Percentiles rank a stretch among this genome's conserved stretches.
phyloP scores from a whole-genome alignment of 2,329 filamentous ascomycete genomes.

The Aspergillus novofumigatus region DNA sequence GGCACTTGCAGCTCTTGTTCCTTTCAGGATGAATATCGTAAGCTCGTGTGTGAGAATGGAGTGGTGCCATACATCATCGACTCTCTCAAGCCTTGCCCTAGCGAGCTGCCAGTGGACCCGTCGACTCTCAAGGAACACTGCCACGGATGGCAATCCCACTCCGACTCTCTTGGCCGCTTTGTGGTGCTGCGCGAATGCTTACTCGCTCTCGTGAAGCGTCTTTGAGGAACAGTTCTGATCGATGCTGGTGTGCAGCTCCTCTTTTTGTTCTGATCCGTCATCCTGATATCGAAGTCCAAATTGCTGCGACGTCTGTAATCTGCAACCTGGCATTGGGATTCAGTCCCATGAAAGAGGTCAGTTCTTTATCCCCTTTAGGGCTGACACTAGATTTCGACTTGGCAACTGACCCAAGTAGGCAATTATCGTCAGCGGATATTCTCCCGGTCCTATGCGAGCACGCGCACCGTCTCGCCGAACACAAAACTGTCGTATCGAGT shows the following conservation, averaged over 20 bases:
- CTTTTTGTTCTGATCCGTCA: slow-evolving; percentile 72
- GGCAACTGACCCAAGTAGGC: slow-evolving; percentile 46
- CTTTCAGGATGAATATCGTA: slow-evolving; percentile 78
- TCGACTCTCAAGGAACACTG: slow-evolving; percentile 31
- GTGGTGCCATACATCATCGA: slow-evolving; percentile 77
- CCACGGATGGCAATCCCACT: slow-evolving; percentile 70
- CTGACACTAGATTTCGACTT: background rate
- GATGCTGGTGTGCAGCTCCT: slow-evolving; percentile 79
- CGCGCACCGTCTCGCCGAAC: slow-evolving; percentile 74
- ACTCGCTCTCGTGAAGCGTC: slow-evolving; percentile 79
- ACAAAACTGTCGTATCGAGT: slow-evolving; percentile 76
- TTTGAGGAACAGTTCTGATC: slow-evolving; percentile 79
- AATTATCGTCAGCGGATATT: slow-evolving; percentile 68
- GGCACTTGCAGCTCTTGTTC: slow-evolving; percentile 75
- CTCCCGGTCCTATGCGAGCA: slow-evolving; percentile 76
- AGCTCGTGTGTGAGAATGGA: slow-evolving; percentile 76
- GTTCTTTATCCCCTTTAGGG: slow-evolving; percentile 30
- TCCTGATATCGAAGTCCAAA: slow-evolving; percentile 71
- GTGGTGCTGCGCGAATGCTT: slow-evolving; percentile 73
- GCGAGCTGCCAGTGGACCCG: slow-evolving; percentile 23
- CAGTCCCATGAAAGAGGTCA: slow-evolving; percentile 83
- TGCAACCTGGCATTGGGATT: slow-evolving; percentile 85
- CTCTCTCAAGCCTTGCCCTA: slow-evolving; percentile 61
- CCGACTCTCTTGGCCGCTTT: slow-evolving; percentile 79
- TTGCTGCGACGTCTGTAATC: slow-evolving; percentile 78